Percentiles rank a stretch among this genome's conserved stretches.
Conservation (phyloP, 179 eudicot species). For the Gypsophila paniculata region DNA sequence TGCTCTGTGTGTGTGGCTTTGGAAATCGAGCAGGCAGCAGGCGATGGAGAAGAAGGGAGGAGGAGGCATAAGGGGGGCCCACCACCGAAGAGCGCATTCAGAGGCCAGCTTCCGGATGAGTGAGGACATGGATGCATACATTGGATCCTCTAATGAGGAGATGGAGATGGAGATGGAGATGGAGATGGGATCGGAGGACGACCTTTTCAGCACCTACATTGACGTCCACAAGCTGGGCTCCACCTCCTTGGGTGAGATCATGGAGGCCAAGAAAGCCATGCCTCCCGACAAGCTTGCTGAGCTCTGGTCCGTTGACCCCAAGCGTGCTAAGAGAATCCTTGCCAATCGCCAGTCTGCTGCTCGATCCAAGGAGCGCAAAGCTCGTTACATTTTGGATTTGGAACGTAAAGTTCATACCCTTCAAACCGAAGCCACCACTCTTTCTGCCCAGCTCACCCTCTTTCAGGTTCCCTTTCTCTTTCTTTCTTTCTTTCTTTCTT, state of each 20-base stretch:
- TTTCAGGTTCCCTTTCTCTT: conserved; percentile 33
- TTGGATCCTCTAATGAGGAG: conserved; percentile 34
- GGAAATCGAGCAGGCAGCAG: neutral
- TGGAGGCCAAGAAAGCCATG: conserved; percentile 57
- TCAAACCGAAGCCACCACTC: conserved; percentile 53
- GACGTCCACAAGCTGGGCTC: conserved; percentile 42
- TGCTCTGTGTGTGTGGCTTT: neutral
- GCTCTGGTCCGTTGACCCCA: conserved; percentile 56
- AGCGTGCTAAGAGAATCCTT: conserved; percentile 60
- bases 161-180: conserved; percentile 31
- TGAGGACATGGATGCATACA: conserved; percentile 44
- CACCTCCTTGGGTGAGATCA: conserved; percentile 27
- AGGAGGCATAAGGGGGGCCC: conserved; percentile 27
- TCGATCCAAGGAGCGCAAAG: conserved; percentile 49
- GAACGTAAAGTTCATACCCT: conserved; percentile 49
- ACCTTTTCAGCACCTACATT: conserved; percentile 49
- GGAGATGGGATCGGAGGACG: conserved; percentile 44
- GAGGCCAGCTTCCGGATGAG: conserved; percentile 40
- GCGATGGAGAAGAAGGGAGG: neutral
- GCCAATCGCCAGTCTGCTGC: conserved; percentile 54
- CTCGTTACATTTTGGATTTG: conserved; percentile 44
- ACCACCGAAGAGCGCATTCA: conserved; percentile 48
- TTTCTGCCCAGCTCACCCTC: conserved; percentile 47
- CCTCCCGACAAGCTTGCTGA: conserved; percentile 59
- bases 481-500: neutral